Percentiles rank a stretch among this genome's conserved stretches.
phyloP scores from a whole-genome alignment of 495 filamentous ascomycete genomes.

The Aspergillus carlsbadensis region DNA sequence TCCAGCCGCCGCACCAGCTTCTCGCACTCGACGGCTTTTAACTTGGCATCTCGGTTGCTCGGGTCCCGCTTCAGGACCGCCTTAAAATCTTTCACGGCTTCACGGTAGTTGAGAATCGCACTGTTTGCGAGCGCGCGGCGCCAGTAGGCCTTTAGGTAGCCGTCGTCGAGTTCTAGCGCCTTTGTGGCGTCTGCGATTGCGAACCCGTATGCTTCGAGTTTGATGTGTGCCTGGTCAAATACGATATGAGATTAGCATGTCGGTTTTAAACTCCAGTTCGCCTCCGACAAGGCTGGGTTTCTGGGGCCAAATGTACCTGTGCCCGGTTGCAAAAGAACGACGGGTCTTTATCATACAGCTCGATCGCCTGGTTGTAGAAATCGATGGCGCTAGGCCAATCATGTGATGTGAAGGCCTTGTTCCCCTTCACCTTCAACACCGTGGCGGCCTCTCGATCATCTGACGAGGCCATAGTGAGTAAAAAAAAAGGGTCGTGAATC shows the following conservation, averaged over 20 bases:
- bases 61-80: slow-evolving; percentile 85
- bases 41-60: slow-evolving; percentile 81
- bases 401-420: slow-evolving; percentile 84
- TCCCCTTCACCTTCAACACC: slow-evolving; percentile 88
- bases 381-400: slow-evolving; percentile 86
- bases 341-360: slow-evolving; percentile 76
- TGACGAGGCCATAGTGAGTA: slow-evolving; percentile 40
- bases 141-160: slow-evolving; percentile 93
- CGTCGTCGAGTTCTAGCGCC: slow-evolving; percentile 87
- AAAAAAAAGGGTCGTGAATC: slow-evolving; percentile 14
- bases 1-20: slow-evolving; percentile 87
- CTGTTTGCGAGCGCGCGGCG: slow-evolving; percentile 87
- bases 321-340: slow-evolving; percentile 93
- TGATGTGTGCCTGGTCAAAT: slow-evolving; percentile 74
- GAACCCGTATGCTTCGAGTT: slow-evolving; percentile 91
- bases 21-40: slow-evolving; percentile 87
- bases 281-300: background rate
- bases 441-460: slow-evolving; percentile 63
- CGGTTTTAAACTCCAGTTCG: background rate
- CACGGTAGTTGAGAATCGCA: slow-evolving; percentile 81
- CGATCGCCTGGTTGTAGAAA: slow-evolving; percentile 88
- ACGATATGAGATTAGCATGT: slow-evolving; percentile 18
- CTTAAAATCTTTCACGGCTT: slow-evolving; percentile 90
- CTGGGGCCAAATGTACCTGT: slow-evolving; percentile 58
- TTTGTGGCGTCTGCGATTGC: slow-evolving; percentile 91